Evolutionary conservation across 129 eudicot genomes (phyloP), one percentile per base, ranked within the genome.

Genomic region (Centella asiatica): DNA sequence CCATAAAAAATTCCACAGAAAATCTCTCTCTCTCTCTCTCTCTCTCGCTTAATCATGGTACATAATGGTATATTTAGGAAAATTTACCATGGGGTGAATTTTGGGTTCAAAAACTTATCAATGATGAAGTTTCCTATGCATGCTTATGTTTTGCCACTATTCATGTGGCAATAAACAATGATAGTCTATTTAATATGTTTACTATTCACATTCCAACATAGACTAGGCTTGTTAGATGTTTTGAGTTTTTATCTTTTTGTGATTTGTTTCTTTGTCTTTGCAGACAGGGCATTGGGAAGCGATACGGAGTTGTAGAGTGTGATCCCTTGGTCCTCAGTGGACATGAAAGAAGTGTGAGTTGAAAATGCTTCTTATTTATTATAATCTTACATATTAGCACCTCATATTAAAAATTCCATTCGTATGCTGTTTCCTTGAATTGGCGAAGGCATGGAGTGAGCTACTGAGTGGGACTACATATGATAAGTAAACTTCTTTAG

Each of bases 251-350:
- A 39, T 20, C 50, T 52, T 22, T 17, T 68, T 17, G 29, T 22
- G 54, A n/a, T n/a, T n/a, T 72, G 29, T 22, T 59, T 66, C 44
- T 68, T 58, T 58, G 63, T 44, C 53, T 49, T 54, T 72, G 72
- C 64, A 80, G 78, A 69, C 65, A 61, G 73, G 63, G 68, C 60
- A 37, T 66, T 72, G 76, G 71, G 69, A 90, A 75, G 76, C 87
- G 76, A 70, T 87, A 82, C 72, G 98, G 98, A 59, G 90, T 84
- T 64, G 85, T 92, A 65, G 94, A 92, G 74, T 92, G 95, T 67
- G 94, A 92, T 68, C 83, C 90, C 44, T 71, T 84, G 65, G 87
- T 92, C 68, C 79, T 84, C 65, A 68, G 72, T 45, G 95, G 98
- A 66, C 80, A 81, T 66, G 98, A 92, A 55, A 71, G 77, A 76